Conservation (phyloP, 331 rosid genomes). For the Ulmus americana region DNA sequence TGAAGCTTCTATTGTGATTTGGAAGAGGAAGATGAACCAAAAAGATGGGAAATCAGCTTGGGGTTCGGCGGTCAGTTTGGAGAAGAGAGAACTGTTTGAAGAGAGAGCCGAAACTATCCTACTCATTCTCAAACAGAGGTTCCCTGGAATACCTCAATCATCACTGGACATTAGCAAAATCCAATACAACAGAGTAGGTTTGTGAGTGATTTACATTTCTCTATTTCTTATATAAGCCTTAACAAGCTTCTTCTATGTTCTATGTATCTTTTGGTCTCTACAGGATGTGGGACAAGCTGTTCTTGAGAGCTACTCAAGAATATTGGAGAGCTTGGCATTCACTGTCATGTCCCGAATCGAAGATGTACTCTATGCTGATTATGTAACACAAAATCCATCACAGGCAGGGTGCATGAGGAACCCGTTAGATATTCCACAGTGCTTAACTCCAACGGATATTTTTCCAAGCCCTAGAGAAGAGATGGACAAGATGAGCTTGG, state of each 20-base stretch:
- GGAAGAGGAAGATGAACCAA: slow-evolving; percentile 95
- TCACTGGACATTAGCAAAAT: slow-evolving; percentile 90
- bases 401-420: slow-evolving; percentile 23
- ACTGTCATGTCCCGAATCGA: slow-evolving; percentile 91
- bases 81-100: slow-evolving; percentile 91
- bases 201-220: neutral
- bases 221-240: no score
- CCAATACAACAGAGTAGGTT: slow-evolving; percentile 61
- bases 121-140: slow-evolving; percentile 73
- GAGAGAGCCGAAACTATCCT: slow-evolving; percentile 96
- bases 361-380: slow-evolving; percentile 83
- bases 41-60: slow-evolving; percentile 80
- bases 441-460: slow-evolving; percentile 30
- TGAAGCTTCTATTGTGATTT: slow-evolving; percentile 92
- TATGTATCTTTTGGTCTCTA: slow-evolving; percentile 9
- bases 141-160: slow-evolving; percentile 91
- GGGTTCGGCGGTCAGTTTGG: slow-evolving; percentile 94
- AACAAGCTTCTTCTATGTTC: neutral
- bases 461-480: slow-evolving; percentile 38
- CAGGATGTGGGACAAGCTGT: slow-evolving; percentile 97
- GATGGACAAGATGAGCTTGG: neutral
- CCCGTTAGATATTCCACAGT: slow-evolving; percentile 4
- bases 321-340: slow-evolving; percentile 85
- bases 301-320: slow-evolving; percentile 95
- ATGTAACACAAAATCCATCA: slow-evolving; percentile 42